Base-by-base conservation (phyloP, 163 green algal species). In the Coccomyxa subellipsoidea region DNA sequence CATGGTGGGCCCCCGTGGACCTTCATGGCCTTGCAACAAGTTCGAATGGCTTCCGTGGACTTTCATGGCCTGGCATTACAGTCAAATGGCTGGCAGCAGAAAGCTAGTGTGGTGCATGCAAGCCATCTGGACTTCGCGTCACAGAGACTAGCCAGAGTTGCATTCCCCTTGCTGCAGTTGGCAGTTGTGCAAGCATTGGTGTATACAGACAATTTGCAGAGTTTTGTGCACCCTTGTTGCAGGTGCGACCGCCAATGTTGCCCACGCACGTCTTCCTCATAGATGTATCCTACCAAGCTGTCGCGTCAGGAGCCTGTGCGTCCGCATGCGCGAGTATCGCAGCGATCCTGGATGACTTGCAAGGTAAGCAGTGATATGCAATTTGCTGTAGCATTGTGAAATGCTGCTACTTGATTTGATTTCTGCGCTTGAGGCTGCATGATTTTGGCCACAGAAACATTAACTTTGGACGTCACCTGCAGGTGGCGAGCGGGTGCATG, bases 181-280 rank as follows among this genome's bases (percentile, higher is more conserved):
- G 12, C 12, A 66, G n/a, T n/a, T n/a, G n/a, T n/a, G 12, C 47
- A 29, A 18, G 47, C 47, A 66, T 18, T 66, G 47, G 47, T 66
- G 18, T 66, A 18, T 12, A 12, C 12, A 66, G 47, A 66, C 12
- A 29, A 12, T 66, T 66, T n/a, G n/a, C n/a, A 18, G 47, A 66
- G 12, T 12, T 66, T 66, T 12, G 12, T 66, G 12, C 12, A 29
- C 18, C 12, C 47, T 18, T 66, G 18, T 66, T 66, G 79, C 83
- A 90, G 88, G 89, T 94, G 53, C 90, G 96, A 34, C 87, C 92
- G 38, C 91, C 94, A 34, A 96, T 97, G 95, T 75, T 83, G 0
- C 91, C 90, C 35, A 88, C 86, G 15, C 94, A 98, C 84, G 90
- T 98, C 71, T 99, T 99, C 85, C 81, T 98, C 15, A 94, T 99